Base-by-base conservation (phyloP, 2,329 filamentous ascomycete species). In the Beauveria australis region DNA sequence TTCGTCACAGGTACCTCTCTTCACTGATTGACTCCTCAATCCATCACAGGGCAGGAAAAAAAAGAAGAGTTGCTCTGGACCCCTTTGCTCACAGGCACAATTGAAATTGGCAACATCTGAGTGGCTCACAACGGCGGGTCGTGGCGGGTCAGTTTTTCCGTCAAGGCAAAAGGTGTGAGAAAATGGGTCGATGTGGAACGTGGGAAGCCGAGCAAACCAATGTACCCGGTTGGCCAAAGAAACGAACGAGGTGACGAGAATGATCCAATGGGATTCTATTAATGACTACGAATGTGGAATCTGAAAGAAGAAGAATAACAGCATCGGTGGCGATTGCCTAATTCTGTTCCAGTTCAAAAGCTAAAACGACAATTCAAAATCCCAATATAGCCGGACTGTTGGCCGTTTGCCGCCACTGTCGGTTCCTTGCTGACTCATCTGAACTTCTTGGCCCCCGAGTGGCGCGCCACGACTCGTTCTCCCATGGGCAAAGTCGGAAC, bases 121-220 rank as follows among this genome's bases (percentile, higher is more conserved):
- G 26, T 60, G 57, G 57, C 14, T 60, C 28, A 8, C 40, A n/a
- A 22, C 10, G 46, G 57, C 49, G 49, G 57, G 57, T 53, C 49
- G 7, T n/a, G n/a, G 43, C 44, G 37, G 46, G 28, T 14, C 53
- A 14, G 53, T 57, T 53, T 8, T 22, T 46, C 18, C 24, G 3
- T 53, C 16, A 47, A 47, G 33, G 33, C 55, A 26, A 37, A 41
- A n/a, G n/a, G 43, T 30, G 41, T 60, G 57, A 60, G 57, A 60
- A 53, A 60, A 60, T 60, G 57, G 57, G 57, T 48, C 49, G 57
- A 53, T 60, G 57, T 60, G 57, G 57, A 60, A 60, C 57, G 41
- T 43, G 14, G 19, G 24, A 47, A 53, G 40, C 57, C 57, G 57
- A 60, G 49, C 33, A 16, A 37, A 7, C 8, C 18, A 37, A 48